phyloP scores from a whole-genome alignment of 192 early-diverging fungal genomes.

The Coemansia sp. region DNA sequence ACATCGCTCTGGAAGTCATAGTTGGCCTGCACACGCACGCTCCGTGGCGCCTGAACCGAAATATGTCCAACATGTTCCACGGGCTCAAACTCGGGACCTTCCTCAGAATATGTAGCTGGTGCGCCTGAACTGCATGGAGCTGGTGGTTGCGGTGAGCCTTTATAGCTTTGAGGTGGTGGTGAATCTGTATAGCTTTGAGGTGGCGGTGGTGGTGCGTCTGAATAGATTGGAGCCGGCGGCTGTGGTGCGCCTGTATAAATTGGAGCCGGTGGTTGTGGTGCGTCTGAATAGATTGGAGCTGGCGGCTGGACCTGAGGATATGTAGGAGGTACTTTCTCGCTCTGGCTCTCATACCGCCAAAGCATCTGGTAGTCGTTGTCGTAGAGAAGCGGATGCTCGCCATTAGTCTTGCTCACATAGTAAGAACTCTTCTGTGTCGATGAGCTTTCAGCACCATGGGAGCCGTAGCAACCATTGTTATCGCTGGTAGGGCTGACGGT shows the following conservation, averaged over 20 bases:
- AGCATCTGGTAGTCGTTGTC: background rate
- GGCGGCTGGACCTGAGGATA: background rate
- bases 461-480: too few species aligned
- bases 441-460: too few species aligned
- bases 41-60: background rate
- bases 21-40: background rate
- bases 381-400: conserved; percentile 1
- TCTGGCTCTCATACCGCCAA: background rate
- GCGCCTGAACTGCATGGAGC: background rate
- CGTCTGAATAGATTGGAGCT: too few species aligned
- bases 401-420: background rate
- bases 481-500: too few species aligned
- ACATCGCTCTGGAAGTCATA: background rate
- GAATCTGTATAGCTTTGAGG: too few species aligned
- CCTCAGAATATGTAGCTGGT: too few species aligned
- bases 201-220: too few species aligned
- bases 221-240: too few species aligned
- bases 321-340: background rate
- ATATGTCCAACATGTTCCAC: background rate
- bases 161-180: too few species aligned
- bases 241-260: too few species aligned
- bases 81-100: background rate
- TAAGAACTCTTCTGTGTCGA: background rate
- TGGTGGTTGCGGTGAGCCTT: background rate
- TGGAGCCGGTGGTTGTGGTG: too few species aligned